phyloP scores from a whole-genome alignment of 2,329 filamentous ascomycete species.

The Trichoderma atrobrunneum region DNA sequence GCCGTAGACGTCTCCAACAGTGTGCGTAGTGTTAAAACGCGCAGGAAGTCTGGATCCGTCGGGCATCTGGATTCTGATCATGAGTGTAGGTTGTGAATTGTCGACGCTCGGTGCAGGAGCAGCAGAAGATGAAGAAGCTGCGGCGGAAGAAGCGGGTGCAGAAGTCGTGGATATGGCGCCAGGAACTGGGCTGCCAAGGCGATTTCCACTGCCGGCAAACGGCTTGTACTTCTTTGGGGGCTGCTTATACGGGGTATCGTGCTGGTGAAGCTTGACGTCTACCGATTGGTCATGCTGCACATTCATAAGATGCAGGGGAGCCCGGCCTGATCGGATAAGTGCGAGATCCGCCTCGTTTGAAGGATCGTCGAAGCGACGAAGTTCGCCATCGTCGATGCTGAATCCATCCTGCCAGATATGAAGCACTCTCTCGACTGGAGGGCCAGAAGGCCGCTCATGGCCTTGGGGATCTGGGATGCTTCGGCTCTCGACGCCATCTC shows the following conservation, averaged over 20 bases:
- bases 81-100: conserved; percentile 63
- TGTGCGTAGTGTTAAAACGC: conserved; percentile 77
- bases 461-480: conserved; percentile 60
- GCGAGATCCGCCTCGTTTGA: conserved; percentile 67
- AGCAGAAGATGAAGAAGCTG: conserved; percentile 36
- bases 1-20: conserved; percentile 71
- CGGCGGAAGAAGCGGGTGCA: conserved; percentile 33
- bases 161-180: conserved; percentile 41
- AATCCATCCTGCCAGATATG: conserved; percentile 84
- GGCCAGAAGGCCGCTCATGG: conserved; percentile 29
- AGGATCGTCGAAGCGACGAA: conserved; percentile 77
- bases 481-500: conserved; percentile 70
- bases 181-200: conserved; percentile 75
- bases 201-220: conserved; percentile 68
- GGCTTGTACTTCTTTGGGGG: conserved; percentile 75
- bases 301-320: conserved; percentile 74
- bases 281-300: conserved; percentile 72
- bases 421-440: conserved; percentile 64
- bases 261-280: conserved; percentile 74
- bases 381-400: conserved; percentile 76
- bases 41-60: conserved; percentile 75
- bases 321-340: conserved; percentile 74
- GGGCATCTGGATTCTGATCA: conserved; percentile 73
- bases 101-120: conserved; percentile 49
- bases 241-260: conserved; percentile 66